Percentiles rank a stretch among this genome's conserved stretches.
phyloP scores from a whole-genome alignment of 2,329 filamentous ascomycete species.

The Phialocephala subalpina region DNA sequence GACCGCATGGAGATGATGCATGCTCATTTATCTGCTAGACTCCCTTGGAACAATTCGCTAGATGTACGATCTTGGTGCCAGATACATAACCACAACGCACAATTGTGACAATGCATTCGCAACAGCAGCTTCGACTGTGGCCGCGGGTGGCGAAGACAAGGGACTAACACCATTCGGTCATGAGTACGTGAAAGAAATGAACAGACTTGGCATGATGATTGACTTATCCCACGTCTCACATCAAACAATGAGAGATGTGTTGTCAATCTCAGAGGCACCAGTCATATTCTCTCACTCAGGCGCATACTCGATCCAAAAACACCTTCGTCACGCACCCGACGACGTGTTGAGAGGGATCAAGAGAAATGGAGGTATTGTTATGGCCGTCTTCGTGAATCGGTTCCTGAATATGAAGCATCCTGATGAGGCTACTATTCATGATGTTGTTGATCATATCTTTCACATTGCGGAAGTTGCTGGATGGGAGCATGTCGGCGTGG shows the following conservation, averaged over 20 bases:
- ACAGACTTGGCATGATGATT: conserved; percentile 89
- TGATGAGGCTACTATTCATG: conserved; percentile 61
- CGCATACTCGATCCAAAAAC: conserved; percentile 64
- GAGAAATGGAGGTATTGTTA: conserved; percentile 63
- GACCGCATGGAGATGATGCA: background rate
- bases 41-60: conserved; percentile 62
- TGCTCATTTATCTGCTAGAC: background rate
- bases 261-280: conserved; percentile 59
- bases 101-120: conserved; percentile 74
- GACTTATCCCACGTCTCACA: conserved; percentile 82
- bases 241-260: conserved; percentile 79
- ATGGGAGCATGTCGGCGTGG: conserved; percentile 72
- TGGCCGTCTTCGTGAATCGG: conserved; percentile 48
- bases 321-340: conserved; percentile 72
- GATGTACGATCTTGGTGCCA: conserved; percentile 67
- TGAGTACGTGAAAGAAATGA: conserved; percentile 84
- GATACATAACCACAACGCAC: conserved; percentile 73
- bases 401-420: conserved; percentile 51
- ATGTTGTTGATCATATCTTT: conserved; percentile 69
- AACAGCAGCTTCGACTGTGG: conserved; percentile 30
- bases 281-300: conserved; percentile 73
- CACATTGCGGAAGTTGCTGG: conserved; percentile 69
- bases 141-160: conserved; percentile 35
- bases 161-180: conserved; percentile 64
- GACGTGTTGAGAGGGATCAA: conserved; percentile 67